These are phyloP conservation scores for Schoenoplectus triqueter DNA, from an alignment of 202 grass and related monocot genomes.

Conservation along the genomic window DNA sequence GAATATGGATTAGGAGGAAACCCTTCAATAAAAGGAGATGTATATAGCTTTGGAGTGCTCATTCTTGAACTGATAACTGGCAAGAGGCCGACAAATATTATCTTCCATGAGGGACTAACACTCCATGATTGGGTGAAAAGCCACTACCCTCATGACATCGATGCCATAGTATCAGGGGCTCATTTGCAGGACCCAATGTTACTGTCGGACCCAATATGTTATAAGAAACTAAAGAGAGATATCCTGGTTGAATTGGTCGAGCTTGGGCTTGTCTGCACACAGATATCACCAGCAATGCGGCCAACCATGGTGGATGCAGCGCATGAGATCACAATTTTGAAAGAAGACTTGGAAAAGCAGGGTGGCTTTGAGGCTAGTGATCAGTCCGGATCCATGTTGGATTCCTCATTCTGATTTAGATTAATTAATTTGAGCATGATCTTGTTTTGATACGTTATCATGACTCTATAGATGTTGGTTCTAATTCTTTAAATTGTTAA, in stretches of 20 bases:
- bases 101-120: constrained; percentile 85
- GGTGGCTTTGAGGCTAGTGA: constrained; percentile 43
- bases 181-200: constrained; percentile 24
- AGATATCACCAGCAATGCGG: constrained; percentile 57
- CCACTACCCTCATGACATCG: constrained; percentile 63
- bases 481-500: constrained; percentile 43
- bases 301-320: constrained; percentile 75
- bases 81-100: constrained; percentile 74
- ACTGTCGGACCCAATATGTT: constrained; percentile 38
- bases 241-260: constrained; percentile 63
- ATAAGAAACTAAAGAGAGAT: constrained; percentile 49
- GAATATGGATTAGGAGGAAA: constrained; percentile 89
- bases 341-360: constrained; percentile 71
- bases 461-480: constrained; percentile 29
- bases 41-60: constrained; percentile 96
- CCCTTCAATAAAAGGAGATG: constrained; percentile 77
- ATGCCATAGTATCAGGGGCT: constrained; percentile 47
- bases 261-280: constrained; percentile 81
- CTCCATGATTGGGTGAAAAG: constrained; percentile 84
- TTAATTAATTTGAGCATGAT: constrained; percentile 39
- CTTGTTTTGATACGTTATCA: constrained; percentile 40
- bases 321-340: constrained; percentile 64
- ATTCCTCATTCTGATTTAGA: constrained; percentile 48
- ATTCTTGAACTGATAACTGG: constrained; percentile 76
- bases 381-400: constrained; percentile 37